Base-by-base conservation (phyloP, 305 asterid genomes). In the Andrographis paniculata region DNA sequence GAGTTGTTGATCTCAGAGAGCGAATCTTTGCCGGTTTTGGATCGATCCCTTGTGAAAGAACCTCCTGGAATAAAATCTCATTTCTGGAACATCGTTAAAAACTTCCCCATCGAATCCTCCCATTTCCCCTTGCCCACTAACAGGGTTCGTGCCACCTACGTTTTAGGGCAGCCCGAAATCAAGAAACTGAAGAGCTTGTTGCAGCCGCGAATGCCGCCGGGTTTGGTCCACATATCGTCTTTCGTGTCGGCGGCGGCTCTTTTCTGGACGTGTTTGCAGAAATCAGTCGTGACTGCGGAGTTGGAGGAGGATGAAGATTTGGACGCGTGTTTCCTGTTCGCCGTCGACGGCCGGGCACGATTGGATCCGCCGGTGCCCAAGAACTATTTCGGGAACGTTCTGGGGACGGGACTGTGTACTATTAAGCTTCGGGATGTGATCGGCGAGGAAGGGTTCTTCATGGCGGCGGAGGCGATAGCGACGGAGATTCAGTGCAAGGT, bases 81-180 rank as follows among this genome's bases (percentile, higher is more conserved):
- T 15, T 61, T 17, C 15, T 64, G 64, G 75, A 48, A 47, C 3
- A 31, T 51, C 6, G 14, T 45, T 38, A 52, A 1, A 15, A 13
- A 22, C 8, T 0, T 36, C 0, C 56, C 53, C 2, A 2, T 48
- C 21, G 8, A 24, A 8, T 15, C 53, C 13, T n/a, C 20, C 0
- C 12, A 17, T 27, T 40, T 45, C 16, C 54, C 64, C 22, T 9
- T 42, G 3, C 61, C 56, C 1, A 56, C 47, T 11, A 49, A 63
- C 11, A 44, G 59, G 24, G 54, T 72, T 43, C 71, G 72, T 13
- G 52, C 78, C 0, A 70, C 71, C 4, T 73, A 20, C 23, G 58
- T 57, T 43, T 41, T 73, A 8, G n/a, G 4, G 23, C 42, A 28
- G 8, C 15, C 17, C 1, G 55, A 60, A 5, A 55, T 77, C 31